phyloP scores from a whole-genome alignment of 257 asterid species.

The Nyctanthes arbortristis region DNA sequence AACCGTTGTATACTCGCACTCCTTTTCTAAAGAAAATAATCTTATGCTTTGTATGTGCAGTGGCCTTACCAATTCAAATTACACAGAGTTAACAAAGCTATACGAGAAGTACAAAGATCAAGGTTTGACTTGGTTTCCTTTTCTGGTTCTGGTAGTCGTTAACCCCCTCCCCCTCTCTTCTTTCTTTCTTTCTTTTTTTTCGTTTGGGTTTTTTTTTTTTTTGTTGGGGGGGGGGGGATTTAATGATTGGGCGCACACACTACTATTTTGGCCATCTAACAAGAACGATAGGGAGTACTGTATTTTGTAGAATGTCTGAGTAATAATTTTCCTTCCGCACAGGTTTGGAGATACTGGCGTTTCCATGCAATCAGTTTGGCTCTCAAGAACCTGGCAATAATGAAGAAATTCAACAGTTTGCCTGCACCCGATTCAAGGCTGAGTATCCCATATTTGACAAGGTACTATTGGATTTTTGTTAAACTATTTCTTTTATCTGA shows the following conservation, averaged over 20 bases:
- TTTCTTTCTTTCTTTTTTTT: too few species aligned
- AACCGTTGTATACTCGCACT: not conserved
- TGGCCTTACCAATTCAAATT: constrained; percentile 36
- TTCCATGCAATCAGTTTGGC: constrained; percentile 25
- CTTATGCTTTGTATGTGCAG: constrained; percentile 11
- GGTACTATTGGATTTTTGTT: not conserved
- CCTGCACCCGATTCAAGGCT: constrained; percentile 19
- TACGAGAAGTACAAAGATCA: constrained; percentile 38
- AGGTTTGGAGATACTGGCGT: constrained; percentile 21
- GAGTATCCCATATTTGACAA: constrained; percentile 19
- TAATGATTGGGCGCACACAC: too few species aligned
- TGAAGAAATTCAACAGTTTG: constrained; percentile 21
- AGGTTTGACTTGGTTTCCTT: constrained; percentile 14
- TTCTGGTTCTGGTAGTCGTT: not conserved
- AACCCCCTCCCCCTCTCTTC: too few species aligned
- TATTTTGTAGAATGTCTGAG: not conserved
- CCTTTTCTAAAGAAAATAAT: not conserved
- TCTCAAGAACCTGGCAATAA: constrained; percentile 22
- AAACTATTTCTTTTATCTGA: not conserved
- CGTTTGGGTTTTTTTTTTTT: too few species aligned
- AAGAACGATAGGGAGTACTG: not conserved
- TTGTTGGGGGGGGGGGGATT: too few species aligned
- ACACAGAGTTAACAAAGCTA: constrained; percentile 29
- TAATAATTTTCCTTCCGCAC: not conserved
- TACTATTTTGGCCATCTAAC: too few species aligned